phyloP scores from a whole-genome alignment of 495 filamentous ascomycete species.

The Emericellopsis terricola region DNA sequence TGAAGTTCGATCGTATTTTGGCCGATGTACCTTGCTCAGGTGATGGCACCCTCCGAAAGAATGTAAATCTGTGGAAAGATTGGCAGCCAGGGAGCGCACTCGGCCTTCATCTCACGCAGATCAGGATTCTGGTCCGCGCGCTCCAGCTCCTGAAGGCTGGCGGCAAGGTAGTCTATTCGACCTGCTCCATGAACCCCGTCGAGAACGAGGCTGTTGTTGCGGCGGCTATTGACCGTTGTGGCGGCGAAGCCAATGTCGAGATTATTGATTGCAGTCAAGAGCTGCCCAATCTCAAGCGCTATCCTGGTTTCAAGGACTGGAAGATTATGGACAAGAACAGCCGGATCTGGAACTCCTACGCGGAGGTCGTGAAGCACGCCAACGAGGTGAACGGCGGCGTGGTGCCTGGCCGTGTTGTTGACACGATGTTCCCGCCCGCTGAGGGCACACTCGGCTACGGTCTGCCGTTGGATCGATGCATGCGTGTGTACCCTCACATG shows the following conservation, averaged over 20 bases:
- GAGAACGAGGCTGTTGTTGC: slow-evolving; percentile 90
- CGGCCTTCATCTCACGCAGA: slow-evolving; percentile 69
- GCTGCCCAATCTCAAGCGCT: slow-evolving; percentile 58
- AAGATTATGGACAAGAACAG: slow-evolving; percentile 74
- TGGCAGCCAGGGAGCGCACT: slow-evolving; percentile 74
- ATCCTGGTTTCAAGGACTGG: slow-evolving; percentile 58
- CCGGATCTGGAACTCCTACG: slow-evolving; percentile 56
- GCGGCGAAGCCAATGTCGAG: slow-evolving; percentile 61
- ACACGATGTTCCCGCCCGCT: slow-evolving; percentile 61
- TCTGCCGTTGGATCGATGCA: slow-evolving; percentile 74
- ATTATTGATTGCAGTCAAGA: slow-evolving; percentile 66
- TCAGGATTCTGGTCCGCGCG: slow-evolving; percentile 77
- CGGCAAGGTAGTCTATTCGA: slow-evolving; percentile 88
- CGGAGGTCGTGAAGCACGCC: slow-evolving; percentile 51
- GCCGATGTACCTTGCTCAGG: slow-evolving; percentile 96
- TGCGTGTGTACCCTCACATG: slow-evolving; percentile 83
- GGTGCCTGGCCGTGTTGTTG: slow-evolving; percentile 38
- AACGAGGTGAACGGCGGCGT: slow-evolving; percentile 36
- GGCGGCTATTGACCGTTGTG: slow-evolving; percentile 73
- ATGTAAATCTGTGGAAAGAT: slow-evolving; percentile 80
- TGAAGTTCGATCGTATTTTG: slow-evolving; percentile 92
- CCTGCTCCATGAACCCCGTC: slow-evolving; percentile 93
- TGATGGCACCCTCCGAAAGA: slow-evolving; percentile 86
- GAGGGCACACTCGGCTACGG: slow-evolving; percentile 33
- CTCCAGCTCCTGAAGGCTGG: slow-evolving; percentile 94